Evolutionary conservation across 768 basidiomycete species (phyloP), one percentile per base, ranked within the genome.

Genomic region (Russula virescens): DNA sequence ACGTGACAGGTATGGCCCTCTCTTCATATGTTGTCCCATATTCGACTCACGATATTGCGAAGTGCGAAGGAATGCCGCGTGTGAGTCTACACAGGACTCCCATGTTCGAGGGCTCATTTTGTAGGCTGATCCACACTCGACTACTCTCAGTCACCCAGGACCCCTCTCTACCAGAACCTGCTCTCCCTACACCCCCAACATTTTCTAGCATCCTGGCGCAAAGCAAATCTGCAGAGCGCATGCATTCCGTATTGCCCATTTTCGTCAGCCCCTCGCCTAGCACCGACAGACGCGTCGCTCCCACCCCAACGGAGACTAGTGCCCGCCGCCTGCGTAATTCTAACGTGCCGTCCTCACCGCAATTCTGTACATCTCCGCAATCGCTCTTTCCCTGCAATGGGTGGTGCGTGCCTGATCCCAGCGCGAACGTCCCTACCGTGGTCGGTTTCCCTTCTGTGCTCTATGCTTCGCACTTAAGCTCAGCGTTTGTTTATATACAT

Each of bases 381-480:
- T 64, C 68, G 18, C 57, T 63, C 49, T 53, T 54, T 11, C 31
- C 61, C 10, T 69, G 68, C 49, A 18, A 61, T 14, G 69, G 69
- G 18, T 69, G 66, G 53, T 69, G 69, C 38, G 43, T n/a, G 8
- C 31, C 14, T 9, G 51, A 53, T 2, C n/a, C 50, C 16, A 47
- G 48, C 35, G 4, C 26, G 18, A 49, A 63, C 8, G 50, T 58
- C 14, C 55, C 66, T 42, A 47, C 65, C 25, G 45, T 53, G 19
- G 50, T 61, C 25, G 13, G 58, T 51, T 13, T 60, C 45, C 14
- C n/a, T 52, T 28, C 23, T n/a, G 21, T 53, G 31, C 45, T 16
- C 3, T 47, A 26, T 54, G 2, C 7, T n/a, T 3, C 3, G 16
- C 18, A 34, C 38, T 45, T 16, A 19, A 42, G 13, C 43, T 5